Evolutionary conservation across 2,329 filamentous ascomycete species (phyloP), one percentile per base, ranked within the genome.

Genomic region (Fusarium sp.): DNA sequence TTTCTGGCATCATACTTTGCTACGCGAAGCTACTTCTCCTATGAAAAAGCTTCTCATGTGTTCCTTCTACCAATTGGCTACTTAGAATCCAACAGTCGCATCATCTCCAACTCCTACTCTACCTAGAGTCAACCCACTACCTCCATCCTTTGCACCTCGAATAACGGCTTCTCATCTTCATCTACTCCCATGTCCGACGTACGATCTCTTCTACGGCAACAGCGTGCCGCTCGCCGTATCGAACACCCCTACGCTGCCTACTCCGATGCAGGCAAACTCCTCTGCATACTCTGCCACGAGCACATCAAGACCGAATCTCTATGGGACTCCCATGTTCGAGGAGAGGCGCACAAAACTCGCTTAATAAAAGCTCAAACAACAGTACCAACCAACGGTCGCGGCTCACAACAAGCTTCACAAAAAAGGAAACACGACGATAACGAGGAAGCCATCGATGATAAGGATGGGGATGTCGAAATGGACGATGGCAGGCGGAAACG

Each of bases 121-220:
- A 48, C 58, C 66, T 65, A 56, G 56, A 37, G 37, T 45, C 39
- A 52, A 36, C 36, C 39, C 41, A 45, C 48, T 58, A 21, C 46
- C 39, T 48, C 35, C 25, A 29, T 31, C 42, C 47, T 61, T 20
- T 25, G 21, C 40, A 37, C 25, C 40, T 39, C 35, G 47, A 59
- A 59, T 13, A 18, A 40, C 57, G 6, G 18, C n/a, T 50, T 11
- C 14, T 23, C 14, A 50, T 49, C n/a, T 23, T 43, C 21, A 53
- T 25, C 36, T 41, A 31, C 36, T 41, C 62, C 43, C 67, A 95
- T 96, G 91, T 85, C 92, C 70, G 92, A 96, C 78, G 90, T 93
- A 25, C 90, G 93, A 72, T 87, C 91, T 35, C 87, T 97, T 47
- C 85, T 96, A 58, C 91, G 92, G 71, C 90, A 90, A 74, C 91